Base-by-base conservation (phyloP, 2,329 filamentous ascomycete species). In the Fusarium sp. region DNA sequence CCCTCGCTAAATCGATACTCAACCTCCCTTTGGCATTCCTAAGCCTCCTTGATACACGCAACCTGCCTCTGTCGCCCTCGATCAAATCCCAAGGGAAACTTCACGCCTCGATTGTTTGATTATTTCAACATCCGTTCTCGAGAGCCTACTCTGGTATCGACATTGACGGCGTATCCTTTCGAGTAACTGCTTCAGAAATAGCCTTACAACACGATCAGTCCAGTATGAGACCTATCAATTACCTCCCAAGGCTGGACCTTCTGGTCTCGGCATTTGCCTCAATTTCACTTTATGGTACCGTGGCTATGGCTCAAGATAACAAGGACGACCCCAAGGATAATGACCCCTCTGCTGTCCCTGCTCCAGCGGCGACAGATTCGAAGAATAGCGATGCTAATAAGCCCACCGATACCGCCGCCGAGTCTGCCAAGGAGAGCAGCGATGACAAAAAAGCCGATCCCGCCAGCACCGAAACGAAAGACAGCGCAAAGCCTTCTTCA, bases 291-390 rank as follows among this genome's bases (percentile, higher is more conserved):
- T 74, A 79, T 37, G 71, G 77, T 44, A 61, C 71, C 20, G 66
- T 79, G 15, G 76, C 59, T n/a, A 67, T 76, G 56, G 80, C 80
- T n/a, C 79, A 80, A 63, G 55, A 71, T 31, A 67, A 69, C 39
- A 67, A 71, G 35, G 66, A 71, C 20, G 61, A 64, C 53, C 66
- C 66, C 53, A 57, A 59, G 55, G 33, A 62, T 57, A 63, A 65
- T 43, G 35, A 65, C 35, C 57, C 63, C n/a, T 54, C 74, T 20
- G 62, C 63, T 39, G 18, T 54, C 31, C 49, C 63, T 9, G 63
- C 68, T 8, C 37, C 66, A n/a, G 66, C 63, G 41, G 52, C 67
- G 12, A 63, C 59, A 23, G 68, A 74, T 24, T 57, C 66, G 31
- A 70, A 73, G 7, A 69, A 66, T 24, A 54, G 49, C 8, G 46